Base-by-base conservation (phyloP, 345 rosid genomes). In the Physaria fendleri region DNA sequence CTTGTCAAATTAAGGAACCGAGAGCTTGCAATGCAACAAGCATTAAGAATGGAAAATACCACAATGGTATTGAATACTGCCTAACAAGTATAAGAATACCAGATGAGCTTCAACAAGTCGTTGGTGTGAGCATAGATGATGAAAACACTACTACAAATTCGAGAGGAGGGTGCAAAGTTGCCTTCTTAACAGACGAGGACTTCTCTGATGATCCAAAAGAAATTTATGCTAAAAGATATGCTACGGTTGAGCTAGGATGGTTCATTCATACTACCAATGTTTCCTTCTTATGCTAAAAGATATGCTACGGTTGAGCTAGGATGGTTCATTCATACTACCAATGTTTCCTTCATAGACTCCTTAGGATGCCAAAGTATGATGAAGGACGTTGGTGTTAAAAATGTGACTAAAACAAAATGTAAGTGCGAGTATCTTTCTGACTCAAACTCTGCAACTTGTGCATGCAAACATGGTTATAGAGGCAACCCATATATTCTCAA, bases 21-120 rank as follows among this genome's bases (percentile, higher is more conserved):
- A n/a, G n/a, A n/a, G n/a, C n/a, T n/a, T 40, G 44, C 6, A 16
- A 7, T 14, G 42, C 5, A 38, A 0, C 5, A 34, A 14, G 9
- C 8, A 6, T 7, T 3, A 2, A 1, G 3, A 7, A 8, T 13
- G 20, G 7, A 25, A 13, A 4, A 6, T 1, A 2, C 1, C 76
- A 76, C 63, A 23, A 69, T 2, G 75, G 73, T 3, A 14, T 56
- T 1, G 63, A 69, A 3, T 79, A 78, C 17, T 79, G 83, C 43
- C 47, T 68, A 17, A 34, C 56, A 3, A 0, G 48, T 0, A 59
- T n/a, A n/a, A n/a, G n/a, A n/a, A n/a, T 4, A 5, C 6, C 4
- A 11, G 11, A 29, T 7, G 24, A 0, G 5, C 0, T 24, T 24
- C 37, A 15, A 29, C 38, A 28, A 4, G 5, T 16, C 16, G 38